Evolutionary conservation across 2,329 filamentous ascomycete species (phyloP), one percentile per base, ranked within the genome.

Genomic region (Nothomitra cinnamomea): DNA sequence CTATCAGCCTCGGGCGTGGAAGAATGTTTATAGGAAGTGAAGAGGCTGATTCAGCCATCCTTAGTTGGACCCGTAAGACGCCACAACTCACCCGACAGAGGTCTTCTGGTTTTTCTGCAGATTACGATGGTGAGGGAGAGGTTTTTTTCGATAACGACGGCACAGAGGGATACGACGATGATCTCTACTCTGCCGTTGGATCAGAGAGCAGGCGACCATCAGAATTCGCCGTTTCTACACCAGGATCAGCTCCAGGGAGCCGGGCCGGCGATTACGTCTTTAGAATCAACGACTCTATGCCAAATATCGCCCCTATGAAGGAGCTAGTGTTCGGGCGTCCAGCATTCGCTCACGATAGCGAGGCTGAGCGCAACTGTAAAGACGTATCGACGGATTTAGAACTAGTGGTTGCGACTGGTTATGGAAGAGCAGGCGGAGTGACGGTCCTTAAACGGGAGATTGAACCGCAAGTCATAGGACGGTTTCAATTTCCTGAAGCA

Each of bases 1-100:
- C 87, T 1, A 79, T 80, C 22, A 78, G 74, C 53, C 65, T 96
- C 2, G 78, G 79, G 2, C 78, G 79, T 53, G 80, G 82, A 10
- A 74, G 76, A 17, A 64, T 96, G 32, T 98, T 98, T 63, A 68
- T 94, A 22, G 92, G 90, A 12, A 94, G 87, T 61, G 87, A 94
- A 62, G 78, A 83, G 54, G 77, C 81, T 7, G 86, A 96, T 59
- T 94, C 90, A 0, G 66, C 86, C 1, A 74, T 98, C 2, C 65
- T 98, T 24, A 83, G 85, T 21, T 95, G 88, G 83, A 80, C 78
- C 38, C 77, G 78, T 57, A 83, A 82, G 59, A 76, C 80, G 53
- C 69, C 71, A 10, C 77, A 80, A 56, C 60, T 72, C 2, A 77
- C 77, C 51, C 82, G 81, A 60, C 83, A 78, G 59, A 81, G 80